Base-by-base conservation (phyloP, 768 basidiomycete species). In the Exidia glandulosa region DNA sequence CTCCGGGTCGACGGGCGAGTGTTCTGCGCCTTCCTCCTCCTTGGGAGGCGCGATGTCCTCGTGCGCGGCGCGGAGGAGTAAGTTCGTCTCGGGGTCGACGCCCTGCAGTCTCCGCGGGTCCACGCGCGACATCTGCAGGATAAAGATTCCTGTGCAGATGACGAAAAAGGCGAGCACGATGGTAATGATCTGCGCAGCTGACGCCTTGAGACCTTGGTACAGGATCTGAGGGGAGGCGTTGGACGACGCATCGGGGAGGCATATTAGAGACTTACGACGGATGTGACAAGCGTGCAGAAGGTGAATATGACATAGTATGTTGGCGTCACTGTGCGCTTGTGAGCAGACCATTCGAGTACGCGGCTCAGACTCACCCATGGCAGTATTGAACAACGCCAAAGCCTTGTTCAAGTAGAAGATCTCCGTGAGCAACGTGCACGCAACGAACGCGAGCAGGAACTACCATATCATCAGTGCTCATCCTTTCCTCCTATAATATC, bases 391-490 rank as follows among this genome's bases (percentile, higher is more conserved):
- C 2, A 79, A 66, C 59, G 76, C 78, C 10, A 80, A 71, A 1
- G 77, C 79, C 60, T 78, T 76, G 68, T 77, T 78, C 25, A 79
- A 70, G 63, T 74, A 79, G 63, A 75, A 77, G 62, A 79, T 76
- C 62, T 63, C 63, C 12, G 65, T 64, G 2, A 70, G 19, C 50
- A 54, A 25, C 27, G 50, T 54, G 50, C 50, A 54, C 9, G 50
- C 50, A 12, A 54, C 50, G 25, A 54, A 57, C 30, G 33, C 32
- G 32, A 48, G 55, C 25, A 62, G 27, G 50, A 54, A 54, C 41
- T 45, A 19, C 41, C 19, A 36, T 14, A 23, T 45, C 41, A 45
- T 19, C 16, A 45, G 5, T 37, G 36, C 36, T 12, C 19, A 45
- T 23, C 9, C 19, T 23, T 23, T 19, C 19, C 41, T 5, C 16